Evolutionary conservation across 2,329 filamentous ascomycete species (phyloP), one percentile per base, ranked within the genome.

Genomic region (Hymenoscyphus fructigenus): DNA sequence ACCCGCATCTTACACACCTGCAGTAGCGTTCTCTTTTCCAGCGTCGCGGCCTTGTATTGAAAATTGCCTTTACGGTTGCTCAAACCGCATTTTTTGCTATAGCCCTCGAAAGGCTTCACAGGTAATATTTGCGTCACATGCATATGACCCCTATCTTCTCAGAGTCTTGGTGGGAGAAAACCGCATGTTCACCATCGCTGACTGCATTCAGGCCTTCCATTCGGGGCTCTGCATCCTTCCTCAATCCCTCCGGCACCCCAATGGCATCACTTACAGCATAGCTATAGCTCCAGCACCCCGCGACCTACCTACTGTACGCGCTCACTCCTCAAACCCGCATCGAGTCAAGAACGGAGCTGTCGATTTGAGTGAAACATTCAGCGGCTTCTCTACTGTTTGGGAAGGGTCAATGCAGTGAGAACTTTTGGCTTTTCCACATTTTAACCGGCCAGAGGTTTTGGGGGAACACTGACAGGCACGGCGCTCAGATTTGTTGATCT

Each of bases 381-480:
- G 61, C 62, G 47, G 60, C 61, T 65, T 65, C 26, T 57, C 60
- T 65, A 28, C 63, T 32, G 67, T 66, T 70, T 70, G 65, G 65
- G 65, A 65, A 65, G 56, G 63, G 68, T 69, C 72, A 68, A 72
- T 74, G 72, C 73, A 70, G 68, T 47, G n/a, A 50, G n/a, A 23
- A 53, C 20, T 26, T 26, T 10, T 12, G 20, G 44, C 7, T 17
- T 50, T 50, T 26, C 20, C 47, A 53, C n/a, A 26, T 53, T 26
- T 53, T 53, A 23, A 53, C 47, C 44, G n/a, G 41, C 65, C 36
- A 65, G 63, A 63, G 64, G 56, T n/a, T 59, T 70, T 62, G 62
- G 66, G 65, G 68, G 67, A 61, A 56, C 65, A 57, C 60, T 50
- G 29, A 60, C 62, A 56, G 57, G 59, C 58, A 50, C 60, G 36